These are phyloP conservation scores for Talaromyces sp. DNA, from an alignment of 2,329 filamentous ascomycete species.

Conservation along the genomic window DNA sequence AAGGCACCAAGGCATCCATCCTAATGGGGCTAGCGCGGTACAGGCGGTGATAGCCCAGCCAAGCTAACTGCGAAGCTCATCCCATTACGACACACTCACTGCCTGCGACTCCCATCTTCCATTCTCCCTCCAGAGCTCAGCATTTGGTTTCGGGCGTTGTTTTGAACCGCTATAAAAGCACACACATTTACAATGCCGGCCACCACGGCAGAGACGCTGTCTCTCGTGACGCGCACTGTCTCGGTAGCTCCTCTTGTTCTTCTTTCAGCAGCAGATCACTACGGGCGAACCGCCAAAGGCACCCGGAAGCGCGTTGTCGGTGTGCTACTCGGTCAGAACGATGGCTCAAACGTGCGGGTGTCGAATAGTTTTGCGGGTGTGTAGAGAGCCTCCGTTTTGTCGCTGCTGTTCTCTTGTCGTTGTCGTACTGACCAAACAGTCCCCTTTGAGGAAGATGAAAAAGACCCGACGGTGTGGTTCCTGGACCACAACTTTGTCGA, in stretches of 20 bases:
- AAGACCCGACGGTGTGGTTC: conserved; percentile 98
- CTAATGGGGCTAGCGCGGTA: background rate
- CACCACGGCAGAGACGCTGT: conserved; percentile 93
- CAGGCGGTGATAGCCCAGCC: background rate
- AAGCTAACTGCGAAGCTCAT: background rate
- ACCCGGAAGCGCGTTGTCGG: conserved; percentile 86
- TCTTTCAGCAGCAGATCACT: conserved; percentile 96
- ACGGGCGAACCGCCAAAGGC: conserved; percentile 87
- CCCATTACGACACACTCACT: background rate
- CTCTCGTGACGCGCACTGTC: conserved; percentile 88
- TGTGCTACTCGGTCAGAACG: conserved; percentile 89
- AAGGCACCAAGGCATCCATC: background rate
- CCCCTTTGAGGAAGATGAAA: conserved; percentile 97
- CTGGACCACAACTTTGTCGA: conserved; percentile 99
- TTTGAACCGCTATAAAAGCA: no score
- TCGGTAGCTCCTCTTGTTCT: conserved; percentile 96
- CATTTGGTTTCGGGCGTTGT: background rate
- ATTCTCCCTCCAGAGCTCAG: no score
- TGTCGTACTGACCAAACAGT: conserved; percentile 49
- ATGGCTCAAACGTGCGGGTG: conserved; percentile 91
- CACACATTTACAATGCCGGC: conserved; percentile 67
- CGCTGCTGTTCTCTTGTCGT: conserved; percentile 2
- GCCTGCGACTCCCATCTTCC: background rate
- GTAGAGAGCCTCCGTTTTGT: conserved; percentile 22
- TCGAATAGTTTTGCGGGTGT: conserved; percentile 98